Percentiles rank a stretch among this genome's conserved stretches.
phyloP scores from a whole-genome alignment of 192 early-diverging fungal genomes.

The Backusella mclennaniae region DNA sequence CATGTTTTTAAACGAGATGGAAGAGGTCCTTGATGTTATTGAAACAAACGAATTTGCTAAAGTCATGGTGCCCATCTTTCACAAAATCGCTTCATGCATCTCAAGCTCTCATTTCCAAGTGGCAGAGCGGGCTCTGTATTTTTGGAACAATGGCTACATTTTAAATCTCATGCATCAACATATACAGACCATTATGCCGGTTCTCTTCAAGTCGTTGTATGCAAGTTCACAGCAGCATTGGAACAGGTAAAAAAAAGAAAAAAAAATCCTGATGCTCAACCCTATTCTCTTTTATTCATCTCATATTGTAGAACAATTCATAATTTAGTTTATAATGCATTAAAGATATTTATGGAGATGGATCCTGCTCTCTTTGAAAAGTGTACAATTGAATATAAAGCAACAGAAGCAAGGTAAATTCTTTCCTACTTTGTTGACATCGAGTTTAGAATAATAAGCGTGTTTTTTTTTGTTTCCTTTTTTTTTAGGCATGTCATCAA shows the following conservation, averaged over 20 bases:
- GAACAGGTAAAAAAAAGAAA: conserved; percentile 69
- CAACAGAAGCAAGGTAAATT: conserved; percentile 75
- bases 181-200: conserved; percentile 86
- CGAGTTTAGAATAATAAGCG: neutral
- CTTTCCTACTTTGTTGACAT: neutral
- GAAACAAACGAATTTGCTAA: conserved; percentile 91
- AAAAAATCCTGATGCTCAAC: neutral
- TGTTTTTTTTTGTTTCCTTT: neutral
- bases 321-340: conserved; percentile 95
- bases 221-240: conserved; percentile 96
- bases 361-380: conserved; percentile 95
- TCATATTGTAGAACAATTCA: conserved; percentile 77
- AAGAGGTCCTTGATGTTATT: conserved; percentile 95
- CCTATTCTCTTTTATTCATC: neutral
- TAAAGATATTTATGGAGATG: conserved; percentile 97
- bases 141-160: conserved; percentile 99
- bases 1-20: conserved; percentile 98
- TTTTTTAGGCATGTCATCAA: neutral
- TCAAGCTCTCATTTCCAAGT: conserved; percentile 99
- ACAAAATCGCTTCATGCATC: conserved; percentile 89
- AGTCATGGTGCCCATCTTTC: conserved; percentile 88
- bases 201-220: conserved; percentile 95
- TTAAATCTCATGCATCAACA: conserved; percentile 95
- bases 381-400: conserved; percentile 92
- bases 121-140: conserved; percentile 95